These are phyloP conservation scores for Yamadazyma friedrichii DNA, from an alignment of 1,139 yeast genomes.

Conservation along the genomic window DNA sequence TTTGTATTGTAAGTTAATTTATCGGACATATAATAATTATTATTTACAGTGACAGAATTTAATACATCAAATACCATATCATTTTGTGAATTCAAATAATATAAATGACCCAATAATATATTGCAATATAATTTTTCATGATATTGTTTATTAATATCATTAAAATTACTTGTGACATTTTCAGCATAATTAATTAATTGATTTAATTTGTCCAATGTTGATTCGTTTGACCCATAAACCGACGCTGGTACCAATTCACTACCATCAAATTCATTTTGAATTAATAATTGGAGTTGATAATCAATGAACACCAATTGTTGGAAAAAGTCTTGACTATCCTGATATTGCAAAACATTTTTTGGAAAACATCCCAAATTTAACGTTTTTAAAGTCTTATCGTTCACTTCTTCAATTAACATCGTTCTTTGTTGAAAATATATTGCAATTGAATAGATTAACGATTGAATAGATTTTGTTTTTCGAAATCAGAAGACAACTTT, in stretches of 20 bases:
- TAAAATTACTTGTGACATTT: slow-evolving; percentile 29
- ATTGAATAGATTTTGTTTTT: neutral
- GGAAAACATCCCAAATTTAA: slow-evolving; percentile 44
- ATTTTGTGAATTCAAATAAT: slow-evolving; percentile 28
- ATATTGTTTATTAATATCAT: slow-evolving; percentile 23
- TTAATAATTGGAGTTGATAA: slow-evolving; percentile 36
- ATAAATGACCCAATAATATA: slow-evolving; percentile 37
- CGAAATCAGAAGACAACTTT: neutral
- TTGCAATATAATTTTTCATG: slow-evolving; percentile 36
- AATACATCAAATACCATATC: slow-evolving; percentile 22
- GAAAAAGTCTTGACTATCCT: slow-evolving; percentile 36
- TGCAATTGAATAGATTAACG: no score
- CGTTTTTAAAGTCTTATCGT: slow-evolving; percentile 17
- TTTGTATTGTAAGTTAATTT: slow-evolving; percentile 16
- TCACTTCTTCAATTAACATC: slow-evolving; percentile 14
- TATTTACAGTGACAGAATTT: slow-evolving; percentile 18
- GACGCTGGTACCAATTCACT: slow-evolving; percentile 25
- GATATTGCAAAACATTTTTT: slow-evolving; percentile 29
- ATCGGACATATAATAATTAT: slow-evolving; percentile 13
- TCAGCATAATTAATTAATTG: slow-evolving; percentile 31
- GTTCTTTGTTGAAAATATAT: neutral
- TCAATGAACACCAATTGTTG: slow-evolving; percentile 40
- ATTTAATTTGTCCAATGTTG: slow-evolving; percentile 22
- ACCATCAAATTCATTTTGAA: slow-evolving; percentile 33
- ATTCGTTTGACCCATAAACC: slow-evolving; percentile 18